A percentile compares a stretch with the other conserved stretches of the same genome.
Evolutionary conservation across 106 monocot genomes (phyloP).

Genomic region (Platanthera guangdongensis): DNA sequence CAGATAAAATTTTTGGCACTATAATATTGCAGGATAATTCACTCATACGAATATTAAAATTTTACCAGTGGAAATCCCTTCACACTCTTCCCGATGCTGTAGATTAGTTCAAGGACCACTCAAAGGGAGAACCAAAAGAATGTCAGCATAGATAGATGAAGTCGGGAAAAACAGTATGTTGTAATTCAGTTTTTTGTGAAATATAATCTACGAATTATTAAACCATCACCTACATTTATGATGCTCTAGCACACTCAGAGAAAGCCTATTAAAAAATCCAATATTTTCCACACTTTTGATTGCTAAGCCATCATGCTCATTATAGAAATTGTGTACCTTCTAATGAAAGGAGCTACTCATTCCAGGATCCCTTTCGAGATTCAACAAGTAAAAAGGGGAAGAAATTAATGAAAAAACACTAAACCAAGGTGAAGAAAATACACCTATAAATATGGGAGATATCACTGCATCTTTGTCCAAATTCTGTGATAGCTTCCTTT

Average conservation of each 20-base stretch:
- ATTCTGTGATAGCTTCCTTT: slow-evolving; percentile 44
- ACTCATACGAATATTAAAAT: neutral
- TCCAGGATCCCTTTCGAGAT: neutral
- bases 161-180: neutral
- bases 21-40: neutral
- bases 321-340: neutral
- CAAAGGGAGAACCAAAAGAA: slow-evolving; percentile 8
- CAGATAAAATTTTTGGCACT: neutral
- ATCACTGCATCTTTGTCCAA: slow-evolving; percentile 60
- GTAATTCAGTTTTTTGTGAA: neutral
- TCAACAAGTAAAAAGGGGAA: neutral
- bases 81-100: slow-evolving; percentile 13
- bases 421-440: neutral
- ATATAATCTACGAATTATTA: neutral
- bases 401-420: neutral
- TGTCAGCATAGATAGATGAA: slow-evolving; percentile 2
- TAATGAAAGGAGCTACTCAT: neutral
- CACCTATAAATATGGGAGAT: slow-evolving; percentile 63
- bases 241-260: neutral
- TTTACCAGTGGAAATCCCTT: slow-evolving; percentile 14
- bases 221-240: neutral
- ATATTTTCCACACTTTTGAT: neutral
- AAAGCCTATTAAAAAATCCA: neutral
- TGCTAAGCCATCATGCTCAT: neutral
- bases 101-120: neutral